phyloP scores from a whole-genome alignment of 768 basidiomycete species.

The Guyanaporus albipodus region DNA sequence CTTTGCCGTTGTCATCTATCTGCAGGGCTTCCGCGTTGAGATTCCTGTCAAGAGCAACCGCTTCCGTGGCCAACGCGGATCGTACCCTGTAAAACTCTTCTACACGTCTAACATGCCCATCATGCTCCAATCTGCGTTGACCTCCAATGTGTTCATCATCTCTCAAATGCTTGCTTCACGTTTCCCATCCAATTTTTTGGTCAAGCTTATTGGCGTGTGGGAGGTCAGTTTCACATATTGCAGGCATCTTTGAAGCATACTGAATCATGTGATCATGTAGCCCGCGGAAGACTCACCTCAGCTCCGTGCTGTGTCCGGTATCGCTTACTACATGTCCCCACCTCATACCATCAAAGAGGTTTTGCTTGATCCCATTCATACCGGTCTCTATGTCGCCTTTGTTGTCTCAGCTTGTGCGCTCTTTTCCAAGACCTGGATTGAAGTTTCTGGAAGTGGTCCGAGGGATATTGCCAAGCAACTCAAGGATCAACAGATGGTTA shows the following conservation, averaged over 20 bases:
- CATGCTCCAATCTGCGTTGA: constrained; percentile 94
- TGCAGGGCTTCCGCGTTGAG: constrained; percentile 98
- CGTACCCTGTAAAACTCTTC: constrained; percentile 97
- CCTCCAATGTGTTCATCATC: constrained; percentile 92
- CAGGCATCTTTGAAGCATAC: not conserved
- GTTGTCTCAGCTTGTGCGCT: constrained; percentile 93
- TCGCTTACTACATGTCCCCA: constrained; percentile 97
- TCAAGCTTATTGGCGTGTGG: constrained; percentile 93
- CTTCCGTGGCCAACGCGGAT: constrained; percentile 93
- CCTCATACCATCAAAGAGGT: constrained; percentile 91
- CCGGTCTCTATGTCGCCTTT: constrained; percentile 84
- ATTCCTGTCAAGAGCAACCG: constrained; percentile 97
- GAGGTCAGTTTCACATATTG: constrained; percentile 59
- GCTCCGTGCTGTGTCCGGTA: constrained; percentile 82
- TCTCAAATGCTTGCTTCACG: constrained; percentile 91
- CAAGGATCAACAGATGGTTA: constrained; percentile 97
- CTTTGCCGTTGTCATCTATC: constrained; percentile 94
- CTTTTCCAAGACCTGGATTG: constrained; percentile 99
- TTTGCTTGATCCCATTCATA: constrained; percentile 91
- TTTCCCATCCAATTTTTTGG: constrained; percentile 89
- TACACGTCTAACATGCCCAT: constrained; percentile 99
- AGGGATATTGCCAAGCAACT: constrained; percentile 96
- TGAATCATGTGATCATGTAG: constrained; percentile 38
- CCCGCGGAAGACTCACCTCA: constrained; percentile 94
- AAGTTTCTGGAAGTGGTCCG: constrained; percentile 94